A percentile compares a stretch with the other conserved stretches of the same genome.
phyloP scores from a whole-genome alignment of 106 monocot species.

The Acorus gramineus region DNA sequence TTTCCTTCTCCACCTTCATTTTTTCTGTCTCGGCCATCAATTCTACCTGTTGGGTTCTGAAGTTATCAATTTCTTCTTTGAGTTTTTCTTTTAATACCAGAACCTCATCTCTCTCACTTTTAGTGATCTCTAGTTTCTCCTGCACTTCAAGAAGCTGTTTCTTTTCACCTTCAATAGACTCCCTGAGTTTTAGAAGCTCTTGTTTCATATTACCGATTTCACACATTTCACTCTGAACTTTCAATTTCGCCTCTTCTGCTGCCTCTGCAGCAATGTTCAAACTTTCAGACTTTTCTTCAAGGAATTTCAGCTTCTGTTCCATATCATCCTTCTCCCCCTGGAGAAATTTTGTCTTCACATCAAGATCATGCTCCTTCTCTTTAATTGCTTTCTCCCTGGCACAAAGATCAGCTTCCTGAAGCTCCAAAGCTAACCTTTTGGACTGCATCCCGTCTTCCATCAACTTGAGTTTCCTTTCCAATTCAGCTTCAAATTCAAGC shows the following conservation, averaged over 20 bases:
- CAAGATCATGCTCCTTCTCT: slow-evolving; percentile 32
- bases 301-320: slow-evolving; percentile 23
- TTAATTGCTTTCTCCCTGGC: slow-evolving; percentile 21
- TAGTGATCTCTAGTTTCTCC: slow-evolving; percentile 41
- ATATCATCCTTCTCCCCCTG: slow-evolving; percentile 38
- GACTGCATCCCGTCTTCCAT: slow-evolving; percentile 59
- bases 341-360: slow-evolving; percentile 20
- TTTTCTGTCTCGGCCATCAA: slow-evolving; percentile 46
- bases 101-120: slow-evolving; percentile 55
- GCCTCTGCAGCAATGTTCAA: slow-evolving; percentile 18
- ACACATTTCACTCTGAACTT: slow-evolving; percentile 44
- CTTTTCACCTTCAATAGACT: slow-evolving; percentile 47
- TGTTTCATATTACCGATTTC: slow-evolving; percentile 28
- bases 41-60: slow-evolving; percentile 60
- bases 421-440: slow-evolving; percentile 16
- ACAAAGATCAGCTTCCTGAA: slow-evolving; percentile 26
- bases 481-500: slow-evolving; percentile 55
- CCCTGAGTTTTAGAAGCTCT: slow-evolving; percentile 45
- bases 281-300: slow-evolving; percentile 47
- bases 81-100: slow-evolving; percentile 54
- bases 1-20: slow-evolving; percentile 74
- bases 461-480: slow-evolving; percentile 29
- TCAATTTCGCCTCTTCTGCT: slow-evolving; percentile 20
- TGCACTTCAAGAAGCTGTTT: slow-evolving; percentile 24
- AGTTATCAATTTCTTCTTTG: slow-evolving; percentile 87